Base-by-base conservation (phyloP, 345 rosid genomes). In the Murraya paniculata region DNA sequence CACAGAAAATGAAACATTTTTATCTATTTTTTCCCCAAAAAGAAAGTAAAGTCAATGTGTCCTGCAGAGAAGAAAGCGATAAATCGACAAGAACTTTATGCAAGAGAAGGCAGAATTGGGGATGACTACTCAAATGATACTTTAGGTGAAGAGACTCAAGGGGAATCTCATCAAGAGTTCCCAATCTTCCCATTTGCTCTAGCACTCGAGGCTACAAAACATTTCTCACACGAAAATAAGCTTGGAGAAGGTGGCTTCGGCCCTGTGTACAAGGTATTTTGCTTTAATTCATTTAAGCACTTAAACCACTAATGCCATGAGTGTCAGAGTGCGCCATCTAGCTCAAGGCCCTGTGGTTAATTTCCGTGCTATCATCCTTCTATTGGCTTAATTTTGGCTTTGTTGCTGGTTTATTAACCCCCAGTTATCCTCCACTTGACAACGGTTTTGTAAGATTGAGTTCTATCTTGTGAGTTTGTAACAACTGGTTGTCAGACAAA, bases 201-300 rank as follows among this genome's bases (percentile, higher is more conserved):
- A 8, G 24, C 82, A 56, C 19, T 39, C 0, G 60, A 76, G 25
- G 87, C 88, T 11, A 85, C 88, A 24, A 33, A 71, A 1, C 22
- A 80, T n/a, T 84, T 85, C 60, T 71, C 78, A 25, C 22, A 58
- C 14, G 84, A 78, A 60, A 77, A 81, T 73, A 85, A 85, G 36
- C 88, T 87, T 31, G 90, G 88, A 64, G 84, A 85, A 83, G 88
- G 90, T 0, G 87, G 90, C 9, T 87, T 83, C 57, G 90, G 88
- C n/a, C 66, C 85, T 0, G 88, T 85, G 10, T 87, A 81, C 76
- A 87, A 85, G 87, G 87, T 77, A 79, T 21, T 64, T 64, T 45
- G 18, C 50, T 45, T 50, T 50, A 16, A 14, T 50, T 50, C 5
- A 5, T 50, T 50, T 50, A 50, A 18, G 22, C 50, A 45, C 2